phyloP scores from a whole-genome alignment of 306 rosid genomes.

The Dryas drummondii region DNA sequence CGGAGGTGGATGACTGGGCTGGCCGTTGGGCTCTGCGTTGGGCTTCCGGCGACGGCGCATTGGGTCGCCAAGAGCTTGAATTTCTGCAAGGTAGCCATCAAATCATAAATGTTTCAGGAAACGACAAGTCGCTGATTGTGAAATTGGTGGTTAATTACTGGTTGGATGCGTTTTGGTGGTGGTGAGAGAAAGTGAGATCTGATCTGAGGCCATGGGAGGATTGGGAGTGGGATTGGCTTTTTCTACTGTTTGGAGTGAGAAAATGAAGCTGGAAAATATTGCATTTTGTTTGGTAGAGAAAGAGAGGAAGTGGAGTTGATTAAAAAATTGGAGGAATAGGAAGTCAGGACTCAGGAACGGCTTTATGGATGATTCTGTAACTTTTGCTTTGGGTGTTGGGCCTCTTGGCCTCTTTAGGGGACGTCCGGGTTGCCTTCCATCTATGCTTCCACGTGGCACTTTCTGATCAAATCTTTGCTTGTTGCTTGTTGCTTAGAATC shows the following conservation, averaged over 20 bases:
- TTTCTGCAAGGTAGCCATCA: conserved; percentile 67
- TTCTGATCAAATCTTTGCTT: background rate
- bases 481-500: background rate
- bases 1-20: conserved; percentile 89
- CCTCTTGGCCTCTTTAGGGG: background rate
- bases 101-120: too few species aligned
- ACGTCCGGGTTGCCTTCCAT: background rate
- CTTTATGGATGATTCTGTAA: conserved; percentile 10
- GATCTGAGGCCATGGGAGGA: conserved; percentile 35
- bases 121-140: too few species aligned
- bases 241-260: conserved; percentile 27
- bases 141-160: too few species aligned
- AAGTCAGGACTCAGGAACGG: background rate
- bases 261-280: conserved; percentile 1
- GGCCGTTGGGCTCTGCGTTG: conserved; percentile 61
- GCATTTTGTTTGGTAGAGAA: background rate
- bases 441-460: conserved; percentile 32
- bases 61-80: conserved; percentile 82
- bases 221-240: background rate
- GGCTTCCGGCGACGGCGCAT: conserved; percentile 75
- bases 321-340: background rate
- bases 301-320: conserved; percentile 6
- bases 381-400: conserved; percentile 6
- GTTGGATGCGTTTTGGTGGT: background rate
- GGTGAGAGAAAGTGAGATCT: conserved; percentile 57